Conservation (phyloP, 2,329 filamentous ascomycete species). For the Aspergillus neoniger region DNA sequence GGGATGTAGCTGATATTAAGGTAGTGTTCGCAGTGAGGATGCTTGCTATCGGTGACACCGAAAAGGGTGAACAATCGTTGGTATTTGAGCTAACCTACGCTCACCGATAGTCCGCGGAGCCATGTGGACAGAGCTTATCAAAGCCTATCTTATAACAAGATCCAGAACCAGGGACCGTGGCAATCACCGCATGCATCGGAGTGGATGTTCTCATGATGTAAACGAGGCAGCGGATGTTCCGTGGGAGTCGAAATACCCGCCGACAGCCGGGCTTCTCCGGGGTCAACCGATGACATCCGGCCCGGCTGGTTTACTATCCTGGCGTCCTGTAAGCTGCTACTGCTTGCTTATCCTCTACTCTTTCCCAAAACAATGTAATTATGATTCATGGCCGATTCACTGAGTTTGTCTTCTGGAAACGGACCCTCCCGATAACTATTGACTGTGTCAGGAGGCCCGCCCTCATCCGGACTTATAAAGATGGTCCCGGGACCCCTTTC, state of each 20-base stretch:
- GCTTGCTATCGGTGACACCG: too few species aligned
- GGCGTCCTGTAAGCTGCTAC: neutral
- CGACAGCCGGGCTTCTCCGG: constrained; percentile 18
- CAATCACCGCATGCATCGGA: neutral
- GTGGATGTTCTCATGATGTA: neutral
- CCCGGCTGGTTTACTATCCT: neutral
- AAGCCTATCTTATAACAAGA: neutral
- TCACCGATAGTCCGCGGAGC: neutral
- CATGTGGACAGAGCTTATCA: neutral
- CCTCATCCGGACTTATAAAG: neutral
- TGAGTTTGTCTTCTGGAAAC: neutral
- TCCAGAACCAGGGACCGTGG: neutral
- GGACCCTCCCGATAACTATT: neutral
- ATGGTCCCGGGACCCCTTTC: neutral
- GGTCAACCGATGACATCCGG: constrained; percentile 20
- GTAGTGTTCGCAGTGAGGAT: too few species aligned
- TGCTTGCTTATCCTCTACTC: neutral
- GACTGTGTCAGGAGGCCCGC: neutral
- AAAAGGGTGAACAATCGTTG: neutral
- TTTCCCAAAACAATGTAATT: neutral
- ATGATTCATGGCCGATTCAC: neutral
- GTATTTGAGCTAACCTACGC: neutral
- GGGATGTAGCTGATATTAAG: neutral
- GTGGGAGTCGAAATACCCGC: constrained; percentile 22
- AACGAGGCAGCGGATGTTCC: neutral